phyloP scores from a whole-genome alignment of 305 asterid species.

The Fraxinus baroniana region DNA sequence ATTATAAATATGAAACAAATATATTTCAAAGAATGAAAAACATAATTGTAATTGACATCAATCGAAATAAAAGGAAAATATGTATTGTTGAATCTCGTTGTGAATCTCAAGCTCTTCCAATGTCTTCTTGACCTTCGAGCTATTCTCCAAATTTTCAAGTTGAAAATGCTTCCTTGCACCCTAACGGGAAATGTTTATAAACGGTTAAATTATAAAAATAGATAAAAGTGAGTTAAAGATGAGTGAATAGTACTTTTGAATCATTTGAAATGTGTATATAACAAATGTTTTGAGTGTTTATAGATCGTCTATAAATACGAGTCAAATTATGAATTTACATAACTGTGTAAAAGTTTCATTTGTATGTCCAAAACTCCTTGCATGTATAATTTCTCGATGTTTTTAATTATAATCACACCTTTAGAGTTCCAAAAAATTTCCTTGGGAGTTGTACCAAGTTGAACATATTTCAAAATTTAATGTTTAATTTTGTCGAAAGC shows the following conservation, averaged over 20 bases:
- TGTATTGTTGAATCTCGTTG: background rate
- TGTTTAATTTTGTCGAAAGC: background rate
- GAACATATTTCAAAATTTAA: background rate
- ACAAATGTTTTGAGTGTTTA: background rate
- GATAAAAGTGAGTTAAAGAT: background rate
- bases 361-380: background rate
- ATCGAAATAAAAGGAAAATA: background rate
- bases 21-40: background rate
- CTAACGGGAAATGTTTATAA: background rate
- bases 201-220: no score
- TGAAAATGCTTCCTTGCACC: background rate
- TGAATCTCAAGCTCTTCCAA: background rate
- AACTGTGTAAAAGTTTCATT: no score
- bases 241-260: no score
- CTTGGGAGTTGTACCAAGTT: background rate
- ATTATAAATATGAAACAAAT: background rate
- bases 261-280: no score
- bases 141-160: background rate
- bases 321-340: background rate
- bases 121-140: background rate
- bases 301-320: no score
- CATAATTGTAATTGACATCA: background rate
- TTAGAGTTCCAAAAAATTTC: background rate
- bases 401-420: background rate
- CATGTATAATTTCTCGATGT: background rate